phyloP scores from a whole-genome alignment of 371 early-diverging fungal species.

The Rhizomucor miehei region DNA sequence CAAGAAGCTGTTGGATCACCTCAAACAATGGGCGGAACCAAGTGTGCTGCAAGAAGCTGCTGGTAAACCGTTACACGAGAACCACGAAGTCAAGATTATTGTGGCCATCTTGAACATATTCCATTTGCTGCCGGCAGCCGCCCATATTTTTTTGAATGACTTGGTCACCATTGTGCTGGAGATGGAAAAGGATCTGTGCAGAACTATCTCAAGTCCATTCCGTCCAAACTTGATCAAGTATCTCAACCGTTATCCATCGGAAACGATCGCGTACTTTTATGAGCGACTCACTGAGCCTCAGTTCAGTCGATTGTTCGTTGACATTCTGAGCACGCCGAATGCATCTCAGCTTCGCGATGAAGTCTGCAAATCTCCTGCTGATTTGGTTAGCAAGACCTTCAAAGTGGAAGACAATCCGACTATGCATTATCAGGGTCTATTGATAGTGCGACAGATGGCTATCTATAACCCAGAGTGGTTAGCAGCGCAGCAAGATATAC shows the following conservation, averaged over 20 bases:
- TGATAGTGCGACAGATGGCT: constrained; percentile 62
- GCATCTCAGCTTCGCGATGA: constrained; percentile 72
- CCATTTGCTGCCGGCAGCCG: constrained; percentile 87
- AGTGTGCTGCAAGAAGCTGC: constrained; percentile 77
- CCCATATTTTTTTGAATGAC: constrained; percentile 90
- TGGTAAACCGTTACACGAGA: constrained; percentile 79
- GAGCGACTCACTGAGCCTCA: constrained; percentile 60
- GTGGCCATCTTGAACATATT: constrained; percentile 94
- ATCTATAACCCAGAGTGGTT: constrained; percentile 65
- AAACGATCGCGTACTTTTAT: constrained; percentile 85
- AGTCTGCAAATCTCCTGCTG: constrained; percentile 56
- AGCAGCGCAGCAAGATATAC: constrained; percentile 34
- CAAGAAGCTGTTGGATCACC: constrained; percentile 93
- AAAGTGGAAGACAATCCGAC: constrained; percentile 22
- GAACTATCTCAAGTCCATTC: constrained; percentile 91
- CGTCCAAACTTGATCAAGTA: constrained; percentile 86
- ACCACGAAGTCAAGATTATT: constrained; percentile 89
- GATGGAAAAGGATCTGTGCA: constrained; percentile 78
- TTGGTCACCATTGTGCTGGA: constrained; percentile 81
- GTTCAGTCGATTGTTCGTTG: constrained; percentile 68
- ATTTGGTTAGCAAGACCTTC: constrained; percentile 60
- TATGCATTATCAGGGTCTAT: constrained; percentile 59
- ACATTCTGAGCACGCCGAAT: constrained; percentile 58
- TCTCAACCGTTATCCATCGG: constrained; percentile 82
- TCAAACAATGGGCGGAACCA: constrained; percentile 91